Conservation (phyloP, 495 filamentous ascomycete species). For the Parathielavia appendiculata region DNA sequence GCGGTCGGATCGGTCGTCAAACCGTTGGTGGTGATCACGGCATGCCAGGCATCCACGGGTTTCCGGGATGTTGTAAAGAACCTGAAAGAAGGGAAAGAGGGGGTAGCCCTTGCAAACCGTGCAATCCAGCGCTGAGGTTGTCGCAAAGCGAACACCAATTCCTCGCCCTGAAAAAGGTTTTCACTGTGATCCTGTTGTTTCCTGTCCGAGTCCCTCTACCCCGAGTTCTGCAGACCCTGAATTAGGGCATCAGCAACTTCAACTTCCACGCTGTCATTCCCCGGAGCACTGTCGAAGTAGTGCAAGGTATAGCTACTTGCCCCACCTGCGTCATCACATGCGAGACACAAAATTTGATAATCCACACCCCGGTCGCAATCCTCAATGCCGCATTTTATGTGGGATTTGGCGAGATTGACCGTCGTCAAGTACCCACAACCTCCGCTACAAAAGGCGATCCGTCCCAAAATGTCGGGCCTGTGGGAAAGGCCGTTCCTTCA, state of each 20-base stretch:
- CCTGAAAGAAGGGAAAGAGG: background rate
- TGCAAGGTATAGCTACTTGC: constrained; percentile 12
- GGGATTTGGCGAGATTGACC: background rate
- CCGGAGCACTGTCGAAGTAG: background rate
- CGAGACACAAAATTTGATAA: constrained; percentile 5
- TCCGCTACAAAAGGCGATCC: constrained; percentile 5
- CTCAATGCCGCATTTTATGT: constrained; percentile 9
- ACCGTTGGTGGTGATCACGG: constrained; percentile 1
- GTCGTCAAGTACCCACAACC: constrained; percentile 8
- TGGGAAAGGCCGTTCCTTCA: constrained; percentile 18
- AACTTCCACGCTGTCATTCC: constrained; percentile 36
- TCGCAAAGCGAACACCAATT: background rate
- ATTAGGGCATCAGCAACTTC: constrained; percentile 7
- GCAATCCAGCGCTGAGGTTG: background rate
- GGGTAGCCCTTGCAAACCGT: background rate
- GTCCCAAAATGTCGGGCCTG: constrained; percentile 9
- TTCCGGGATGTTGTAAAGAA: background rate
- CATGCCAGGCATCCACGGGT: constrained; percentile 9
- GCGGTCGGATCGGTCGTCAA: constrained; percentile 1
- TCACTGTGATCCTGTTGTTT: background rate
- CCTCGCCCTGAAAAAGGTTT: background rate
- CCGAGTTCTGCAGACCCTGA: constrained; percentile 3
- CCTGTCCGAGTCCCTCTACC: background rate
- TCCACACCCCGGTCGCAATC: background rate
- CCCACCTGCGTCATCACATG: constrained; percentile 3